These are phyloP conservation scores for Lentinula edodes DNA, from an alignment of 768 basidiomycete species.

Conservation along the genomic window DNA sequence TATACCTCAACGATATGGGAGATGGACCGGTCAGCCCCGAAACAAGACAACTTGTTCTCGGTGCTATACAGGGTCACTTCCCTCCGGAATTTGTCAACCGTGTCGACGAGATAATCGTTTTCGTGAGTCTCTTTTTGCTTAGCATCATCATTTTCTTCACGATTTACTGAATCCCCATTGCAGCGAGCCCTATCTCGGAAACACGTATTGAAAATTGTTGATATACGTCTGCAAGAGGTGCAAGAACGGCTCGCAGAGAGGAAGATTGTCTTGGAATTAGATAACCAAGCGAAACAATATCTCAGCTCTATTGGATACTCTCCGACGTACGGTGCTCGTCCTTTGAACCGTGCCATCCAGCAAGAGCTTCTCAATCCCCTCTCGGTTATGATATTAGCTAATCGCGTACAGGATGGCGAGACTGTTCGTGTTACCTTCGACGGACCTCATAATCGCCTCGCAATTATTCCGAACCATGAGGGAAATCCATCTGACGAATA, in stretches of 20 bases:
- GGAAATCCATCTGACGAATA: constrained; percentile 43
- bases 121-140: constrained; percentile 25
- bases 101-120: constrained; percentile 82
- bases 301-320: constrained; percentile 76
- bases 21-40: constrained; percentile 61
- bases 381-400: constrained; percentile 78
- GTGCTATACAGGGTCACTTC: constrained; percentile 78
- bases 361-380: constrained; percentile 90
- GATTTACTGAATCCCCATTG: constrained; percentile 21
- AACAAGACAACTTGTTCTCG: constrained; percentile 67
- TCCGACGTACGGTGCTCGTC: constrained; percentile 84
- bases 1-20: constrained; percentile 67
- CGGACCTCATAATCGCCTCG: constrained; percentile 71
- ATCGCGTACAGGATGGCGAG: constrained; percentile 79
- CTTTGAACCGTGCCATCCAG: constrained; percentile 88
- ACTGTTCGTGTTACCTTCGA: constrained; percentile 72
- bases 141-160: background rate
- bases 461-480: constrained; percentile 81
- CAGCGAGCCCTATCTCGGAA: constrained; percentile 75
- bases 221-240: constrained; percentile 81
- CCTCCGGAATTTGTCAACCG: constrained; percentile 92
- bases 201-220: constrained; percentile 82
- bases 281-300: constrained; percentile 71
- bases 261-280: constrained; percentile 77
- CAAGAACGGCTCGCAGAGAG: constrained; percentile 72